Conservation (phyloP, 768 basidiomycete genomes). For the Cytidiella melzeri region DNA sequence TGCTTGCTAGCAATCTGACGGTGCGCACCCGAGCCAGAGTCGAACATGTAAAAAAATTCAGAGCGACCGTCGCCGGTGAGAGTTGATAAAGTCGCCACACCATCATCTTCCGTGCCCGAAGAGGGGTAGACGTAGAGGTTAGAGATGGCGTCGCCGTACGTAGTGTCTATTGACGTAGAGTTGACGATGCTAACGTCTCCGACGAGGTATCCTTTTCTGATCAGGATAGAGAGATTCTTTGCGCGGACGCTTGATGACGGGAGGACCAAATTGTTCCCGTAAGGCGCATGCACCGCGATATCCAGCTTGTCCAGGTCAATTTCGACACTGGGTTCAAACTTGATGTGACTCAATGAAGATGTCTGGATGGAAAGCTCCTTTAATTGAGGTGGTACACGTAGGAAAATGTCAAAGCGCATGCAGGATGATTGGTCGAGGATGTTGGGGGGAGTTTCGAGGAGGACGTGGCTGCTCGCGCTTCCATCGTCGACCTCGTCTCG, state of each 20-base stretch:
- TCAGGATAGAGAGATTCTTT: constrained; percentile 35
- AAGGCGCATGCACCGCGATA: constrained; percentile 34
- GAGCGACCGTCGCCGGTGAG: constrained; percentile 49
- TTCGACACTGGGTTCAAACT: constrained; percentile 39
- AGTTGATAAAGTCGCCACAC: constrained; percentile 37
- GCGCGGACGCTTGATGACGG: constrained; percentile 37
- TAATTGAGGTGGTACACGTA: constrained; percentile 44
- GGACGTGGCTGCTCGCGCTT: constrained; percentile 31
- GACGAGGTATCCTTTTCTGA: constrained; percentile 53
- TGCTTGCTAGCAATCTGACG: constrained; percentile 45
- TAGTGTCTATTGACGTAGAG: constrained; percentile 37
- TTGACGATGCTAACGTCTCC: constrained; percentile 46
- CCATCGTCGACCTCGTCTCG: constrained; percentile 26
- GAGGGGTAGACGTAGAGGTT: constrained; percentile 43
- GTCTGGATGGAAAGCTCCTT: constrained; percentile 42
- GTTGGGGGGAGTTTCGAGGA: constrained; percentile 37
- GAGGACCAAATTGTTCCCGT: constrained; percentile 41
- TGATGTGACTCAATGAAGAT: constrained; percentile 40
- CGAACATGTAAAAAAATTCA: constrained; percentile 39
- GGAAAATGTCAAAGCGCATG: constrained; percentile 49
- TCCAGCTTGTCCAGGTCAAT: constrained; percentile 38
- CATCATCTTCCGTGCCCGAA: constrained; percentile 22
- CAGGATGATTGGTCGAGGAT: constrained; percentile 26
- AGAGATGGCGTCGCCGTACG: constrained; percentile 43
- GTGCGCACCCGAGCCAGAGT: constrained; percentile 32